These are phyloP conservation scores for Tricholoma sp. DNA, from an alignment of 768 basidiomycete species.

Conservation along the genomic window DNA sequence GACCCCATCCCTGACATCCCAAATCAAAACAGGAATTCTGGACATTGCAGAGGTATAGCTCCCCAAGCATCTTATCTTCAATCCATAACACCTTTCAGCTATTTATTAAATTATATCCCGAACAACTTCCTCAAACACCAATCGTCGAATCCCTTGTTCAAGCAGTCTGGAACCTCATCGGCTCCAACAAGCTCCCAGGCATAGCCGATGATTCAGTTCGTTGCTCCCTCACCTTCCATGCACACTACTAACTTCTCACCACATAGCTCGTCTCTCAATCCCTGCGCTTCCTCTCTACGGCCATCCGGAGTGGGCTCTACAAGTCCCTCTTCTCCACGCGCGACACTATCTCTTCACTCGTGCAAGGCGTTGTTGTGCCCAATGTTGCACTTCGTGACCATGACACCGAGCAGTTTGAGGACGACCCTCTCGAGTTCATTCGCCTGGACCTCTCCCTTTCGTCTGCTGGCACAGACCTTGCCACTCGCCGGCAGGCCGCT, in stretches of 20 bases:
- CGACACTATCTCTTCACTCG: constrained; percentile 78
- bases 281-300: constrained; percentile 85
- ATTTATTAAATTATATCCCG: constrained; percentile 79
- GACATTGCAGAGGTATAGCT: constrained; percentile 77
- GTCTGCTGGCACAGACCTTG: constrained; percentile 56
- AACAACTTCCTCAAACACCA: constrained; percentile 59
- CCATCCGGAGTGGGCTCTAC: constrained; percentile 86
- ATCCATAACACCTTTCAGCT: constrained; percentile 36
- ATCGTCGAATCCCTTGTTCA: constrained; percentile 74
- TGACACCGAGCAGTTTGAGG: constrained; percentile 94
- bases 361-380: constrained; percentile 90
- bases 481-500: constrained; percentile 88
- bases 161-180: constrained; percentile 87
- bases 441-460: constrained; percentile 77
- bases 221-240: constrained; percentile 1
- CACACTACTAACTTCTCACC: not conserved
- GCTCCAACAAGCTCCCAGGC: constrained; percentile 60
- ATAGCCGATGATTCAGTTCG: constrained; percentile 71
- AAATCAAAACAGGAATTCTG: constrained; percentile 83
- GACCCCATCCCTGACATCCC: constrained; percentile 80
- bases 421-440: constrained; percentile 94
- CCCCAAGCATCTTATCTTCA: not conserved
- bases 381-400: constrained; percentile 85
- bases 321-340: constrained; percentile 71
- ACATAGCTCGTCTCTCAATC: constrained; percentile 82